Percentiles rank a stretch among this genome's conserved stretches.
These are phyloP conservation scores for Pythium dissotocum DNA, from an alignment of 352 stramenopile species.

Conservation along the genomic window DNA sequence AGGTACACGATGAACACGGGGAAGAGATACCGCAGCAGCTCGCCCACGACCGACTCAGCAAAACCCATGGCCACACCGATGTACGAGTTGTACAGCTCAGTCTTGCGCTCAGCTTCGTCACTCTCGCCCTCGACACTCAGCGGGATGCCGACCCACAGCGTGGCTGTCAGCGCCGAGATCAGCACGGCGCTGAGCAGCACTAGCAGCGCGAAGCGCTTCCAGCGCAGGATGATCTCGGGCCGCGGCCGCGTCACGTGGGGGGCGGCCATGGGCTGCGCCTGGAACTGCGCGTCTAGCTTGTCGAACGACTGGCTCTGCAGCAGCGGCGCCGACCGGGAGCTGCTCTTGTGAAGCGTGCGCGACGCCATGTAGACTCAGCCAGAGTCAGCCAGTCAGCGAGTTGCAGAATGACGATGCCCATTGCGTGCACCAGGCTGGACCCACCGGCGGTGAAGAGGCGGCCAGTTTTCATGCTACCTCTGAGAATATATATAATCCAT, in stretches of 20 bases:
- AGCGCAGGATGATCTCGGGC: constrained; percentile 61
- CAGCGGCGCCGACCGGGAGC: constrained; percentile 10
- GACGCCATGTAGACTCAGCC: not conserved
- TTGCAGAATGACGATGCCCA: not conserved
- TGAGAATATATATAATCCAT: constrained; percentile 1
- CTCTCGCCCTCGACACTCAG: constrained; percentile 26
- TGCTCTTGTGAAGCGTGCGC: not conserved
- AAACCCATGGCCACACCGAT: constrained; percentile 67
- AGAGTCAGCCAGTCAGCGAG: too few species aligned
- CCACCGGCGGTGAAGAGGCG: too few species aligned
- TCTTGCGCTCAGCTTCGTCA: constrained; percentile 31
- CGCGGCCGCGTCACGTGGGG: constrained; percentile 39
- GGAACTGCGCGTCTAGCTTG: constrained; percentile 30
- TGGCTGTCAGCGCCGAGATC: constrained; percentile 43
- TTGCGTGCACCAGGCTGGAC: too few species aligned
- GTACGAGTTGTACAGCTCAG: constrained; percentile 51
- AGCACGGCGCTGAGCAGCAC: constrained; percentile 41
- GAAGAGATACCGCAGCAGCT: constrained; percentile 52
- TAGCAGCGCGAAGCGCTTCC: constrained; percentile 56
- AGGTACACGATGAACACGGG: constrained; percentile 64
- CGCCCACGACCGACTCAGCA: constrained; percentile 47
- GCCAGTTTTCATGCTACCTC: not conserved
- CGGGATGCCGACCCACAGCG: constrained; percentile 43
- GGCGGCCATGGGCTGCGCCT: constrained; percentile 23
- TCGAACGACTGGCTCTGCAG: constrained; percentile 23